Base-by-base conservation (phyloP, 257 asterid species). In the Plantago ovata region DNA sequence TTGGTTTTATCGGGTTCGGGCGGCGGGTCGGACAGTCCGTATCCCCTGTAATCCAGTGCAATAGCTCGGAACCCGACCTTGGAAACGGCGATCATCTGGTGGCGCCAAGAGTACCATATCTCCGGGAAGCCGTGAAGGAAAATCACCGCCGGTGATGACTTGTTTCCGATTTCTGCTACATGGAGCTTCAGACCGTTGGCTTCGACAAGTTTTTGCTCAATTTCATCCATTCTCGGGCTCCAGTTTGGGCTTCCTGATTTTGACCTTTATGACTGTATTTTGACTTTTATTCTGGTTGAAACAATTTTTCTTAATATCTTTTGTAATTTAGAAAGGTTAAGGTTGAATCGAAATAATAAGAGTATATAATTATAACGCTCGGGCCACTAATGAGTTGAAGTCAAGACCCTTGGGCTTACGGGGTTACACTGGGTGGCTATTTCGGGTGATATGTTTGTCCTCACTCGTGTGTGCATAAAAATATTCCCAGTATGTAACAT, bases 21-120 rank as follows among this genome's bases (percentile, higher is more conserved):
- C 6, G 90, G 81, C 47, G 73, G 67, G 39, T 84, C 82, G 53
- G 89, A 81, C 5, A 73, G 60, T 3, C 87, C 87, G 75, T 81
- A 81, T 3, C 90, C 85, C 73, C 90, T 71, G 75, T 66, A 75
- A 63, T 84, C 87, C 13, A 73, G 76, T 2, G 90, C 87, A 0
- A 84, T 71, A 3, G 94, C 82, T 65, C 87, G 73, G 70, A 72
- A 79, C 4, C 87, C 94, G 1, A 85, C 76, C 13, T 57, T 20
- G 15, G 85, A 74, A 28, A 51, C 79, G 56, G 82, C 83, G 58
- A 75, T 28, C 87, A 84, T 81, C 67, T 84, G 89, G 70, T 84
- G 78, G 52, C 89, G 77, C 94, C 89, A 84, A 38, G 94, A 81
- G 65, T 81, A 81, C 86, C 86, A 81, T 55, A 79, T 77, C 22